Evolutionary conservation across 768 basidiomycete genomes (phyloP).

Genomic region (Lentinus brumalis): DNA sequence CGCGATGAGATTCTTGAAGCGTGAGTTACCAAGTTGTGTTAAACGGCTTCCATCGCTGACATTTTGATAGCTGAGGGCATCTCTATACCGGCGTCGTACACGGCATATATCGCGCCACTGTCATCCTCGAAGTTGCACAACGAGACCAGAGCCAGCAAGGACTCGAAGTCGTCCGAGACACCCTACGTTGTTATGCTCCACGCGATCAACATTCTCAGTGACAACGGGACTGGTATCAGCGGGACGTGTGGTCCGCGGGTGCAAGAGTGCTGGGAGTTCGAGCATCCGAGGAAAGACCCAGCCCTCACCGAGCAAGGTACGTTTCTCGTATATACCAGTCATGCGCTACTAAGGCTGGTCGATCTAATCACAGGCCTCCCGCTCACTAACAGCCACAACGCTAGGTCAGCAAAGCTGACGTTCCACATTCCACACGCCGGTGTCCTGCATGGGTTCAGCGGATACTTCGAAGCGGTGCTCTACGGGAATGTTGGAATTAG

Average conservation of each 20-base stretch:
- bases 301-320: conserved; percentile 72
- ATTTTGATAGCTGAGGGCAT: conserved; percentile 74
- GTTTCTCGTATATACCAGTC: conserved; percentile 11
- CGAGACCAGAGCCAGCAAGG: conserved; percentile 70
- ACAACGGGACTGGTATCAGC: conserved; percentile 59
- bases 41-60: not conserved
- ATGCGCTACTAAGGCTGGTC: not conserved
- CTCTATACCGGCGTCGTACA: conserved; percentile 95
- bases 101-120: conserved; percentile 90
- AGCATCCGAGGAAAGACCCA: conserved; percentile 84
- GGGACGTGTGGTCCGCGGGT: conserved; percentile 79
- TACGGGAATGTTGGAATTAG: conserved; percentile 91
- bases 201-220: conserved; percentile 87
- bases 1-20: conserved; percentile 89
- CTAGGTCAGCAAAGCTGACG: conserved; percentile 78
- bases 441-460: conserved; percentile 90
- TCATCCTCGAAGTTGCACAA: conserved; percentile 92
- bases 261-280: conserved; percentile 98
- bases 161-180: conserved; percentile 80
- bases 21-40: conserved; percentile 44
- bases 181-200: conserved; percentile 99
- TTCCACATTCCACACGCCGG: conserved; percentile 97
- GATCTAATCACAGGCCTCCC: conserved; percentile 67
- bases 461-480: conserved; percentile 94
- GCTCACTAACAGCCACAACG: conserved; percentile 95